Percentiles rank a stretch among this genome's conserved stretches.
These are phyloP conservation scores for Globisporangium abappressorium DNA, from an alignment of 352 stramenopile genomes.

Conservation along the genomic window DNA sequence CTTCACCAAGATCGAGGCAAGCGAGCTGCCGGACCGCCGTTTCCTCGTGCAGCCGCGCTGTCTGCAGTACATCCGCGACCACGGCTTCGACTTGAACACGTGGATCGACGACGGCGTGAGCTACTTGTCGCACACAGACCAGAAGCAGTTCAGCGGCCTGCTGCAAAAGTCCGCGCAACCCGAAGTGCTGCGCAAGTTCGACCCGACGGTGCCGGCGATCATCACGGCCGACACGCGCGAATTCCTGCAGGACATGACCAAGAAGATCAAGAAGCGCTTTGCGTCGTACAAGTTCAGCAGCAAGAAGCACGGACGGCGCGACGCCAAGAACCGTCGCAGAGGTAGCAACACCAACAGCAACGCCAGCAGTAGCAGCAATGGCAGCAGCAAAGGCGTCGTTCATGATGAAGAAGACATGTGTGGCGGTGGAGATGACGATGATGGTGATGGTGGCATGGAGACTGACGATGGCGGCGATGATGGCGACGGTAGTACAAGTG, in stretches of 20 bases:
- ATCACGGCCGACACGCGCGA: constrained; percentile 42
- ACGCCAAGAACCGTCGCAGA: not conserved
- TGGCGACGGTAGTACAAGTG: not conserved
- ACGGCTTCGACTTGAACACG: constrained; percentile 76
- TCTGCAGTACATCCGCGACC: constrained; percentile 68
- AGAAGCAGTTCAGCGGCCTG: constrained; percentile 23
- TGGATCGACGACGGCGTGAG: constrained; percentile 75
- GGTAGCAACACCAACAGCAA: constrained; percentile 4
- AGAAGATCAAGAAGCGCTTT: constrained; percentile 24
- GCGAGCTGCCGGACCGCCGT: constrained; percentile 38
- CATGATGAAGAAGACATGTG: constrained; percentile 8
- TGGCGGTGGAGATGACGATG: not conserved
- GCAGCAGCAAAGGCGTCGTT: not conserved
- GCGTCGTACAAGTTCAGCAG: not conserved
- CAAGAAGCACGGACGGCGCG: not conserved
- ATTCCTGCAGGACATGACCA: constrained; percentile 36
- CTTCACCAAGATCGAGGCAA: constrained; percentile 29
- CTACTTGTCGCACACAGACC: constrained; percentile 65
- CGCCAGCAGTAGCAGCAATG: not conserved
- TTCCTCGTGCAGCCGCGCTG: constrained; percentile 76
- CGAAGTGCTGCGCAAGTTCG: constrained; percentile 37
- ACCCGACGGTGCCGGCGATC: constrained; percentile 25
- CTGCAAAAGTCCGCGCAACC: constrained; percentile 29
- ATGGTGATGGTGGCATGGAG: not conserved
- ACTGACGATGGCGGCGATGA: not conserved